Evolutionary conservation across 1,284 basidiomycete species (phyloP), one percentile per base, ranked within the genome.

Genomic region (Cryptococcus hybrid): DNA sequence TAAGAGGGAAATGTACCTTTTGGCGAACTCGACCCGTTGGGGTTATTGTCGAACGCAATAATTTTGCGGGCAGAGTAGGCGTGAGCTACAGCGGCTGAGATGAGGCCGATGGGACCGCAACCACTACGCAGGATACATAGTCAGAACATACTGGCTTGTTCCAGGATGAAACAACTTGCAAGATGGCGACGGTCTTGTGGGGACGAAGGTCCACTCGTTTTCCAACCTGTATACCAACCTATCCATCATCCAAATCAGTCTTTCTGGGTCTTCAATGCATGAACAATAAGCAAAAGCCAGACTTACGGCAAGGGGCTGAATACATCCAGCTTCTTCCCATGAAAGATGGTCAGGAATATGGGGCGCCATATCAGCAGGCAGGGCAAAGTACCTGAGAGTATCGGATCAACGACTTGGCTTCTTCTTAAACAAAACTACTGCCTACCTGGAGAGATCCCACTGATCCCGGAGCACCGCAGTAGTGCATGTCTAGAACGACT

Each of bases 261-360:
- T 6, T 42, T 35, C 45, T 24, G 45, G 24, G 9, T 5, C 30
- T 15, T 18, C 7, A 37, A 24, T 24, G 24, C 24, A 24, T 24
- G 24, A 24, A 24, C 24, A 24, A 24, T 24, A 24, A 24, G 24
- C 24, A 24, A 24, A 24, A 24, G 24, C 24, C 24, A 34, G n/a
- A 59, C 67, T 59, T 46, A 97, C 95, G 8, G 92, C 86, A 38
- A 97, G 84, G 11, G 95, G 95, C 78, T 98, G 95, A 80, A 97
- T 92, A 85, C 80, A 72, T 3, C 75, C 77, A 3, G 76, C 80
- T 47, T 80, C 80, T 51, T 82, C 80, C 66, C 80, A 71, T 12
- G 73, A 66, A 60, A 81, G 65, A 56, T 65, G 62, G 51, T 80
- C 78, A 5, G 77, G 77, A 39, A 79, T 65, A 46, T 76, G 68